Conservation (phyloP, 176 grass and related monocot genomes). For the Aegilops umbellulata region DNA sequence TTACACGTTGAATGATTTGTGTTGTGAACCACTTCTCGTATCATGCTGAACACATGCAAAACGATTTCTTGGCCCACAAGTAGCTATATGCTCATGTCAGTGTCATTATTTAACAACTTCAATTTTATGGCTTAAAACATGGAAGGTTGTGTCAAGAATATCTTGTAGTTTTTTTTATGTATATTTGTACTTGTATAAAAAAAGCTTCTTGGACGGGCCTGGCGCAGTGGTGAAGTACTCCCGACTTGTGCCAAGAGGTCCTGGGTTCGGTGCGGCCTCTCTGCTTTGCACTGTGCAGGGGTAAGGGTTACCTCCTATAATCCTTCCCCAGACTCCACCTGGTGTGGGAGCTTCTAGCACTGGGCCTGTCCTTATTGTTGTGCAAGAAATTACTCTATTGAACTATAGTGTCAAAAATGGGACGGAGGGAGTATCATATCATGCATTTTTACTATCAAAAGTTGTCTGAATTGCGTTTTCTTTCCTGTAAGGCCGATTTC, state of each 20-base stretch:
- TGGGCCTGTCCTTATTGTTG: not conserved
- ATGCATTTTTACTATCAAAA: slow-evolving; percentile 3
- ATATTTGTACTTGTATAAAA: not conserved
- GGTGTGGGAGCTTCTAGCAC: too few species aligned
- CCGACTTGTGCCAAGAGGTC: too few species aligned
- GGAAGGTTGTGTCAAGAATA: not conserved
- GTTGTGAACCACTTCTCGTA: not conserved
- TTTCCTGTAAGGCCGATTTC: not conserved
- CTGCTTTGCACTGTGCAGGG: too few species aligned
- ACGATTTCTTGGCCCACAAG: not conserved
- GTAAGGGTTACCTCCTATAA: too few species aligned
- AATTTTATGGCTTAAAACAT: not conserved
- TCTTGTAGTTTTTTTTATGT: not conserved
- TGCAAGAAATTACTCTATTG: not conserved
- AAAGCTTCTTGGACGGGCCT: not conserved
- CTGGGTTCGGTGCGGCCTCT: too few species aligned
- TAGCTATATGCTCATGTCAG: not conserved
- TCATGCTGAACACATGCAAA: not conserved
- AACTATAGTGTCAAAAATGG: not conserved
- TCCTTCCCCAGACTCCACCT: too few species aligned
- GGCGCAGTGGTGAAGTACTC: too few species aligned
- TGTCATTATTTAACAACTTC: not conserved
- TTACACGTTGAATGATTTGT: not conserved
- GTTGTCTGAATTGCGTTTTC: not conserved
- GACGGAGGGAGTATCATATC: not conserved